A percentile compares a stretch with the other conserved stretches of the same genome.
phyloP scores from a whole-genome alignment of 2,329 filamentous ascomycete genomes.

The Colletotrichum camelliae region DNA sequence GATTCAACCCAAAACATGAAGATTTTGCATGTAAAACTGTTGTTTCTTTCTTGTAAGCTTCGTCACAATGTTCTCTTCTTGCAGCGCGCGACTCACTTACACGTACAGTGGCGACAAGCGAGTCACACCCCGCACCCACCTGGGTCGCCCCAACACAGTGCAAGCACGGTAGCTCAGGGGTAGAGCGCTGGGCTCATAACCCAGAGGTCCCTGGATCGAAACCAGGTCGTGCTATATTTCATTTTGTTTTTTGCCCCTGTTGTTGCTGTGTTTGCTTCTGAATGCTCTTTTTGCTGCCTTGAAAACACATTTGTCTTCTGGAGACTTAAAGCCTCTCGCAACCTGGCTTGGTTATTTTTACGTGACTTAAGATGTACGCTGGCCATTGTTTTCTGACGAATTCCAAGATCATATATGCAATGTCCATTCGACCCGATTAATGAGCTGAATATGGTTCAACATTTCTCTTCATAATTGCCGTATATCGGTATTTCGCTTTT shows the following conservation, averaged over 20 bases:
- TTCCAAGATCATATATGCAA: neutral
- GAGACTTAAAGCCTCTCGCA: too few relatives aligned
- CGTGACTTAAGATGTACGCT: neutral
- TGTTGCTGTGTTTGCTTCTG: too few relatives aligned
- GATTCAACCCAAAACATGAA: too few relatives aligned
- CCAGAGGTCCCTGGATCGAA: conserved; percentile 23
- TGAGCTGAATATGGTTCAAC: neutral
- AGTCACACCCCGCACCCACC: too few relatives aligned
- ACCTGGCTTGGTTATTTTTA: neutral
- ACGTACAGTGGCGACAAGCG: too few relatives aligned
- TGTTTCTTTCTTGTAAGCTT: too few relatives aligned
- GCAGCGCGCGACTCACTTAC: too few relatives aligned
- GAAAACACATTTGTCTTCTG: too few relatives aligned
- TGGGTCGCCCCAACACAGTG: neutral
- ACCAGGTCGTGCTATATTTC: conserved; percentile 12
- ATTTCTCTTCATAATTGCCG: neutral
- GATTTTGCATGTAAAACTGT: too few relatives aligned
- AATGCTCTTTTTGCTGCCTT: too few relatives aligned
- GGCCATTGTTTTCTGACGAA: neutral
- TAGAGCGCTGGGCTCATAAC: conserved; percentile 23
- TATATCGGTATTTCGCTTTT: neutral
- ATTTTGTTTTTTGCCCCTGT: neutral
- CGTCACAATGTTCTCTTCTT: too few relatives aligned
- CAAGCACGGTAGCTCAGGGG: neutral
- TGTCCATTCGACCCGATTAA: neutral